Conservation (phyloP, 192 early-diverging fungal genomes). For the Martensiomyces pterosporus region DNA sequence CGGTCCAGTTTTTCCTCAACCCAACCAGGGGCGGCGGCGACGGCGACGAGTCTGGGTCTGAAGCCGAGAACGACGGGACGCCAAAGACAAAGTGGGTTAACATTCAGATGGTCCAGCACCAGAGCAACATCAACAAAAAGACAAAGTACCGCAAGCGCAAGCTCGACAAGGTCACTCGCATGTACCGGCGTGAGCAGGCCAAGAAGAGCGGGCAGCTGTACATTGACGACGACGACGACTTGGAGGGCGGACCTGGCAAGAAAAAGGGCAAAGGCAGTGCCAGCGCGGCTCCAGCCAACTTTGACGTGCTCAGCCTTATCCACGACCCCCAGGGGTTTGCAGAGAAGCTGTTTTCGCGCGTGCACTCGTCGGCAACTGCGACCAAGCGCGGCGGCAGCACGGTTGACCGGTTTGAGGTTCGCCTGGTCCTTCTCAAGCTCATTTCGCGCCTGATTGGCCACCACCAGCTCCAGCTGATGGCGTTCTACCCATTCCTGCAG, state of each 20-base stretch:
- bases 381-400: slow-evolving; percentile 54
- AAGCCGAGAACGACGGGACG: slow-evolving; percentile 42
- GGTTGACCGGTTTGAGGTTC: slow-evolving; percentile 85
- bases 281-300: slow-evolving; percentile 76
- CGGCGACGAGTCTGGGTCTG: slow-evolving; percentile 67
- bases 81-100: slow-evolving; percentile 52
- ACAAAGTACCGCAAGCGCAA: slow-evolving; percentile 71
- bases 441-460: slow-evolving; percentile 91
- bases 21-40: slow-evolving; percentile 60
- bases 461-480: slow-evolving; percentile 87
- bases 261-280: slow-evolving; percentile 63
- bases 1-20: slow-evolving; percentile 92
- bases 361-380: slow-evolving; percentile 51
- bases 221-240: slow-evolving; percentile 19
- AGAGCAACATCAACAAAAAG: slow-evolving; percentile 79
- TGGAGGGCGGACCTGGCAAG: slow-evolving; percentile 38
- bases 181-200: slow-evolving; percentile 40
- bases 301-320: slow-evolving; percentile 89
- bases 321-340: slow-evolving; percentile 98
- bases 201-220: slow-evolving; percentile 52
- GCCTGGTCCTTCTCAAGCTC: slow-evolving; percentile 89
- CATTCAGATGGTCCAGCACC: slow-evolving; percentile 73
- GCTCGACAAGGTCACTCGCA: slow-evolving; percentile 68
- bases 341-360: slow-evolving; percentile 88
- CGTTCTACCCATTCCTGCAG: slow-evolving; percentile 91